Evolutionary conservation across 192 early-diverging fungal species (phyloP).

Genomic region (Coemansia sp.): DNA sequence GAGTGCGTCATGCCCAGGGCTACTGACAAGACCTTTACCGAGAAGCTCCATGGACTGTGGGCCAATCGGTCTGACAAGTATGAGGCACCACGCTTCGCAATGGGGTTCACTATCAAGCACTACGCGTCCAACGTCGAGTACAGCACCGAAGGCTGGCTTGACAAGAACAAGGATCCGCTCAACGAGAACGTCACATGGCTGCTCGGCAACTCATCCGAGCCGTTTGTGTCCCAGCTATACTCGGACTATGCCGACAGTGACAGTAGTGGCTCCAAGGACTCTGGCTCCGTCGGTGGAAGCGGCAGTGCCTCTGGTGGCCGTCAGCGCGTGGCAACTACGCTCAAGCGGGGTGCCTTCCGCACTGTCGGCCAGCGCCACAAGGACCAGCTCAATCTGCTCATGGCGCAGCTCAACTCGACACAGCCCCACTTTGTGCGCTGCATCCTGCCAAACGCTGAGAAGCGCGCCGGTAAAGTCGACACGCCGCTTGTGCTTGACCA

Average conservation of each 20-base stretch:
- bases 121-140: constrained; percentile 98
- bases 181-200: constrained; percentile 92
- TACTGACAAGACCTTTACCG: constrained; percentile 91
- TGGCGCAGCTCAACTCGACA: constrained; percentile 89
- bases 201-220: constrained; percentile 78
- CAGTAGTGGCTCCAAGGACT: constrained; percentile 9
- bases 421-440: constrained; percentile 98
- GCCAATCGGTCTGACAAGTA: constrained; percentile 86
- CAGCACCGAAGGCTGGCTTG: constrained; percentile 84
- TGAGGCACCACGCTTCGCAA: constrained; percentile 79
- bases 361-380: constrained; percentile 95
- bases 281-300: neutral
- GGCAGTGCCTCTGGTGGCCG: neutral
- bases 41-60: constrained; percentile 90
- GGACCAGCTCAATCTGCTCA: constrained; percentile 83
- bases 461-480: constrained; percentile 79
- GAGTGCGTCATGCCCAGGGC: constrained; percentile 98
- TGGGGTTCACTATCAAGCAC: constrained; percentile 88
- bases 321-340: constrained; percentile 36
- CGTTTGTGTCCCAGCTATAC: constrained; percentile 79
- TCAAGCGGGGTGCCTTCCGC: constrained; percentile 86
- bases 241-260: constrained; percentile 70
- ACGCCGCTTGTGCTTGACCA: constrained; percentile 89
- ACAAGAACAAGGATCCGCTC: constrained; percentile 98
- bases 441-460: constrained; percentile 93